Evolutionary conservation across 306 rosid species (phyloP).

Genomic region (Vigna trinervia): DNA sequence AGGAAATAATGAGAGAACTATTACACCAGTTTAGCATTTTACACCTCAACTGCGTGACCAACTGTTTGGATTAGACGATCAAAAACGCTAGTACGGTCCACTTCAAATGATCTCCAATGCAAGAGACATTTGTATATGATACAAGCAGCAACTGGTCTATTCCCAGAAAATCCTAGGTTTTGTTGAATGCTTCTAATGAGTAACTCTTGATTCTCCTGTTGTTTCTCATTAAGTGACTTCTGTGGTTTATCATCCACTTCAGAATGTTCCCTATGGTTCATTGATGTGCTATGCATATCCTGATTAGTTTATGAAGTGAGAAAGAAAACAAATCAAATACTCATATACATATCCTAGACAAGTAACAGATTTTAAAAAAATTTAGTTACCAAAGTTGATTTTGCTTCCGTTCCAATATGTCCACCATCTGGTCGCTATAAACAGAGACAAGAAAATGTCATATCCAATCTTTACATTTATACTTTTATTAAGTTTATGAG

Average conservation of each 20-base stretch:
- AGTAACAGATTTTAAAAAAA: conserved; percentile 38
- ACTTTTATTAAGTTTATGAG: conserved; percentile 19
- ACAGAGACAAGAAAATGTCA: conserved; percentile 47
- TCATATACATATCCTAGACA: conserved; percentile 20
- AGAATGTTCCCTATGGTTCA: conserved; percentile 67
- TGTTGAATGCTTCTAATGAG: conserved; percentile 64
- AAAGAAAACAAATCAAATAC: conserved; percentile 41
- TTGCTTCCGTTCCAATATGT: conserved; percentile 69
- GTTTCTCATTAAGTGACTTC: conserved; percentile 68
- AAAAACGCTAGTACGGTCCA: conserved; percentile 65
- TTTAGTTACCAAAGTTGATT: conserved; percentile 61
- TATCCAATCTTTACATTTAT: conserved; percentile 26
- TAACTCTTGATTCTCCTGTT: conserved; percentile 71
- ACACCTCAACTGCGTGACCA: conserved; percentile 67
- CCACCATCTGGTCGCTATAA: conserved; percentile 81
- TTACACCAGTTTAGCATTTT: conserved; percentile 41
- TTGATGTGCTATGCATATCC: conserved; percentile 74
- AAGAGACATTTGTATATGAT: conserved; percentile 64
- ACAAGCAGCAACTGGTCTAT: conserved; percentile 65
- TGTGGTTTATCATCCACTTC: conserved; percentile 70
- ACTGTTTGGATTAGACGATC: conserved; percentile 67
- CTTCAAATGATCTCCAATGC: conserved; percentile 79
- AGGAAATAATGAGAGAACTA: conserved; percentile 30
- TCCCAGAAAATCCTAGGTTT: conserved; percentile 63
- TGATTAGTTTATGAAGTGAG: conserved; percentile 45